These are phyloP conservation scores for Pelargonium nanum DNA, from an alignment of 345 rosid genomes.

Conservation along the genomic window DNA sequence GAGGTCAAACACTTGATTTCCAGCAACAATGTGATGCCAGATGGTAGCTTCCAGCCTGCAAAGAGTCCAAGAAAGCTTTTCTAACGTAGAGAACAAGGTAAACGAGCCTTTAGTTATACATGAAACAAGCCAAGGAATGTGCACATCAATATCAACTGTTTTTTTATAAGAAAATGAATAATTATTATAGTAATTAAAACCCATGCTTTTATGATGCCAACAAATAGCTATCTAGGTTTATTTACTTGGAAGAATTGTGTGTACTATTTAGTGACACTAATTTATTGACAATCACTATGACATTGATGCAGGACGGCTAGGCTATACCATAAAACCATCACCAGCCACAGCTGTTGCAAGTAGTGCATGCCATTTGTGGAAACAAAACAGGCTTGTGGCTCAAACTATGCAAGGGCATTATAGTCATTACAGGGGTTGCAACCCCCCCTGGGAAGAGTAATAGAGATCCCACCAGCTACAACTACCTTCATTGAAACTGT, in stretches of 20 bases:
- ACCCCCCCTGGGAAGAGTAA: too few relatives aligned
- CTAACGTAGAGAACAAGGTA: background rate
- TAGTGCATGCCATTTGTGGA: background rate
- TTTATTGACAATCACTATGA: too few relatives aligned
- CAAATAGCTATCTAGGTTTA: background rate
- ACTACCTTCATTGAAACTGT: slow-evolving; percentile 21
- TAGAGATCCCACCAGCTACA: slow-evolving; percentile 14
- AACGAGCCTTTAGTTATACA: too few relatives aligned
- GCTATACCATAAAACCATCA: background rate
- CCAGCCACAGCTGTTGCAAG: background rate
- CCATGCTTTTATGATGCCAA: background rate
- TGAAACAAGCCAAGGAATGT: background rate
- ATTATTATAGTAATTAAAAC: too few relatives aligned
- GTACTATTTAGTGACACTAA: too few relatives aligned
- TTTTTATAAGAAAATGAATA: too few relatives aligned
- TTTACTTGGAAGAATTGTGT: too few relatives aligned
- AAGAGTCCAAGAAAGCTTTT: background rate
- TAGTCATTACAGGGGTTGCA: slow-evolving; percentile 6
- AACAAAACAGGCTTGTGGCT: background rate
- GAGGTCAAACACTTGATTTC: too few relatives aligned
- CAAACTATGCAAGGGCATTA: slow-evolving; percentile 1
- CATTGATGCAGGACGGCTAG: background rate
- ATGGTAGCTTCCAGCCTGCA: background rate
- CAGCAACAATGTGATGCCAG: background rate
- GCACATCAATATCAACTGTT: too few relatives aligned